Conservation (phyloP, 1,284 basidiomycete species). For the Heterobasidion irregulare region DNA sequence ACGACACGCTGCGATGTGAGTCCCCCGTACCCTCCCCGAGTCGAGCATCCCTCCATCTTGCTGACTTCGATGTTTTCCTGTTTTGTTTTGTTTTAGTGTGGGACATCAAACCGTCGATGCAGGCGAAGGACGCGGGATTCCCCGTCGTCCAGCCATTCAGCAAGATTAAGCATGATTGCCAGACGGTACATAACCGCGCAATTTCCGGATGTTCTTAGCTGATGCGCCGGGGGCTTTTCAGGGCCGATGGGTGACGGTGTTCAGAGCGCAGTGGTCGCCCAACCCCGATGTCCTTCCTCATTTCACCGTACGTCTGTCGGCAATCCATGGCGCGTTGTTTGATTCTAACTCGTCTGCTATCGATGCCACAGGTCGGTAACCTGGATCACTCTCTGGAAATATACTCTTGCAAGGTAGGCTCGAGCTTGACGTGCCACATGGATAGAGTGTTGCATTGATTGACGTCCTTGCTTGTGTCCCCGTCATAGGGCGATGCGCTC, state of each 20-base stretch:
- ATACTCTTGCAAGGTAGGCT: constrained; percentile 52
- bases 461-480: neutral
- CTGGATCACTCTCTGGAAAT: constrained; percentile 73
- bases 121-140: constrained; percentile 39
- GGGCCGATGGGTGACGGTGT: constrained; percentile 73
- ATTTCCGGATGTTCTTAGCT: neutral
- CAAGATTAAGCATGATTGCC: constrained; percentile 62
- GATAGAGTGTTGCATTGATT: neutral
- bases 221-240: constrained; percentile 18
- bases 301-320: constrained; percentile 49
- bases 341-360: neutral
- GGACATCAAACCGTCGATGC: constrained; percentile 46
- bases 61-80: too few relatives aligned
- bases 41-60: neutral
- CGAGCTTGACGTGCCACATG: neutral
- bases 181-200: constrained; percentile 43
- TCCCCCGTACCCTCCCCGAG: constrained; percentile 8
- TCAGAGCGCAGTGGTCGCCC: constrained; percentile 67
- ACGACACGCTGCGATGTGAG: constrained; percentile 63
- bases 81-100: constrained; percentile 42
- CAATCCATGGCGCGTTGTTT: too few relatives aligned
- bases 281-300: constrained; percentile 74
- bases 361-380: constrained; percentile 50
- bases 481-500: constrained; percentile 52
- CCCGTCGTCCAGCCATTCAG: constrained; percentile 53